Base-by-base conservation (phyloP, 225 moss, liverwort and hornwort species). In the Antitrichia curtipendula region DNA sequence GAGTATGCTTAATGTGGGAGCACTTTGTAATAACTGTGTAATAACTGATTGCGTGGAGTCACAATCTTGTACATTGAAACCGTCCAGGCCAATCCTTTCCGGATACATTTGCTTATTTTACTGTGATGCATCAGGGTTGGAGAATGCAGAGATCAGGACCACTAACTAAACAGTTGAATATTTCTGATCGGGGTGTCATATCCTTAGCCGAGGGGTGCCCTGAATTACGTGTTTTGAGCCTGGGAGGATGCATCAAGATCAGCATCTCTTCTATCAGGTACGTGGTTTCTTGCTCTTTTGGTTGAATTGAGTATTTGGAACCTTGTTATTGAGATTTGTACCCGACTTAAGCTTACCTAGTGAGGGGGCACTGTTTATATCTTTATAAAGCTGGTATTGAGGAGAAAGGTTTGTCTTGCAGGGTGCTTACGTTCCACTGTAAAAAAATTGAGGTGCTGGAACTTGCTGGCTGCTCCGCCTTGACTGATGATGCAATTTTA, bases 371-470 rank as follows among this genome's bases (percentile, higher is more conserved):
- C 80, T 87, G 43, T 65, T 82, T 60, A 74, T 62, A 79, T 66
- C 16, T 65, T 28, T 78, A 17, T 38, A 29, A 58, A 74, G 57
- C 80, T 80, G 86, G 40, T 81, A 66, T 68, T 86, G 72, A 90
- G 60, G 68, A 53, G 45, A 77, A 31, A 20, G 54, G 29, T 24
- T 86, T 82, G 87, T 82, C 73, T 88, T 89, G 89, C 96, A 98
- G 98, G 91, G 89, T 90, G n/a, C 95, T 99, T 69, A 94, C 97
- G 45, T 97, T 94, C 81, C 97, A 99, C 75, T 99, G 98, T 92
- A 95, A 92, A 71, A 91, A 86, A 24, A 87, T 99, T 85, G 90
- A 95, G 85, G 95, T 95, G 86, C 88, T 99, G 81, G 86, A 92
- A 86, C 90, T 99, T 69, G 91, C 83, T 89, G 89, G 94, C 60